Base-by-base conservation (phyloP, 208 protist genomes). In the Angomonas desouzai region DNA sequence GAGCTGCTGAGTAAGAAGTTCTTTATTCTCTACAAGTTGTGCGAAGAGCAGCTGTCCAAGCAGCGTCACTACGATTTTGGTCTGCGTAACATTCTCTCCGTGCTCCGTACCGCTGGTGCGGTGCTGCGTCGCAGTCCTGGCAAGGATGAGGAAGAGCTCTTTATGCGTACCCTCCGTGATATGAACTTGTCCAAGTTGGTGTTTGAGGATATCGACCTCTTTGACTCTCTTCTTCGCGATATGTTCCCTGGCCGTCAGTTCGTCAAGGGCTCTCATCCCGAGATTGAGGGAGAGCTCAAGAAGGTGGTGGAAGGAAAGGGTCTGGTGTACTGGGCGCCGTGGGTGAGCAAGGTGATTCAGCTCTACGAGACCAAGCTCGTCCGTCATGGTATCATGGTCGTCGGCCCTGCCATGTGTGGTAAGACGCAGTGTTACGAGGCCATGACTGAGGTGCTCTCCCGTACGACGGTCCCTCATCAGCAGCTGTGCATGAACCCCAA, bases 11-110 rank as follows among this genome's bases (percentile, higher is more conserved):
- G 88, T 63, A 94, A 96, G 74, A 98, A 98, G 79, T 97, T 98
- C 77, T 93, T 94, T 68, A 93, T 92, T 65, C 82, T 97, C 20
- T 97, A 97, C 79, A 92, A 90, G 60, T 82, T 99, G 28, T 99
- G 98, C 77, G 94, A 98, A 73, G 89, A 98, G 86, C 97, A 99
- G 86, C 87, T 99, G 53, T 98, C 97, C 47, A 98, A 98, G 77
- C 97, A 99, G 85, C 81, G 91, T 9, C 98, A 99, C 83, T 99
- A 99, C 82, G 96, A 99, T 72, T 99, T 98, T 79, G 96, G 96
- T 72, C 78, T 99, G 40, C 88, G 98, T 36, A 99, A 99, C 77
- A 99, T 99, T 91, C 84, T 99, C 28, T 98, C 97, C 53, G 97
- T 99, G 75, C 86, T 99, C 49, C 81, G 97, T 70, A 98, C 94